These are phyloP conservation scores for Sarcomyxa edulis DNA, from an alignment of 768 basidiomycete genomes.

Conservation along the genomic window DNA sequence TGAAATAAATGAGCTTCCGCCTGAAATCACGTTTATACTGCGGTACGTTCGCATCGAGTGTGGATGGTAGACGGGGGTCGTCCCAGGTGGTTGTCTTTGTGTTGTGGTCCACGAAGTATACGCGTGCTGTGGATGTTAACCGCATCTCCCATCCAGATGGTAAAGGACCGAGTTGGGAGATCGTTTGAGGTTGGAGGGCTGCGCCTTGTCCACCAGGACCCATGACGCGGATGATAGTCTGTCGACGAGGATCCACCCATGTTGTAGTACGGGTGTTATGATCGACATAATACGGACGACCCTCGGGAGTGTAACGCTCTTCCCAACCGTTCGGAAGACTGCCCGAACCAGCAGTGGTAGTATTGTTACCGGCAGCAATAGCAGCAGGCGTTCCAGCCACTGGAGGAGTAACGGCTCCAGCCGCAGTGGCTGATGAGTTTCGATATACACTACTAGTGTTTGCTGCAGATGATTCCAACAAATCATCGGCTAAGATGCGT, in stretches of 20 bases:
- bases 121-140: conserved; percentile 93
- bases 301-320: conserved; percentile 97
- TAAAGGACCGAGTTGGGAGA: conserved; percentile 93
- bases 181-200: conserved; percentile 88
- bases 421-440: conserved; percentile 24
- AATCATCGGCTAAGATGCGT: conserved; percentile 78
- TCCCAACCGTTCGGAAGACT: conserved; percentile 97
- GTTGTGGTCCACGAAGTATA: conserved; percentile 99
- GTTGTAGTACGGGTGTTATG: conserved; percentile 99
- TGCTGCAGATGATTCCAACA: conserved; percentile 67
- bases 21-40: conserved; percentile 99
- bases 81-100: conserved; percentile 99
- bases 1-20: conserved; percentile 98
- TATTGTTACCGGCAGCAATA: conserved; percentile 36
- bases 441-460: conserved; percentile 25
- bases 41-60: conserved; percentile 93
- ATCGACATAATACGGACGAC: conserved; percentile 97
- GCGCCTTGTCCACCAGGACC: conserved; percentile 88
- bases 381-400: conserved; percentile 31
- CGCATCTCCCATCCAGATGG: conserved; percentile 99
- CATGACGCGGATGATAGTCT: conserved; percentile 95
- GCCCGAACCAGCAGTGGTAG: conserved; percentile 72
- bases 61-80: conserved; percentile 93
- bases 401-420: no score
- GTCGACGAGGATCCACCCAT: conserved; percentile 99